Conservation (phyloP, 106 monocot genomes). For the Phalaenopsis aphrodite region DNA sequence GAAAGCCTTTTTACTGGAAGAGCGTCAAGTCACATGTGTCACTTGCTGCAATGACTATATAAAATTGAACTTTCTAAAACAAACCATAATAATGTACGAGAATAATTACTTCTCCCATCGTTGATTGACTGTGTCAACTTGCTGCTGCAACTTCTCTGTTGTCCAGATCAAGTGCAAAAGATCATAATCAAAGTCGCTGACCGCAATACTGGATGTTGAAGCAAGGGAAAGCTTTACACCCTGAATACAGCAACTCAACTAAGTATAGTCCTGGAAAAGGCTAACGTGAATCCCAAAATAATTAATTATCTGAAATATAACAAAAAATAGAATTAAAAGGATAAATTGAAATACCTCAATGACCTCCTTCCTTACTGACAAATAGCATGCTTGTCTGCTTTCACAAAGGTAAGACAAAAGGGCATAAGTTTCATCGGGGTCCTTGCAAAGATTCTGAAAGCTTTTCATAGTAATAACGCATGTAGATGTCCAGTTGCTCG, state of each 20-base stretch:
- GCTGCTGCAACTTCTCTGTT: conserved; percentile 65
- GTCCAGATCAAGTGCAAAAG: conserved; percentile 74
- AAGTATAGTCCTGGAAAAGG: conserved; percentile 16
- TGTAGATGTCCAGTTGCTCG: conserved; percentile 64
- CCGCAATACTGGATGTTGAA: conserved; percentile 24
- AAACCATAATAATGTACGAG: neutral
- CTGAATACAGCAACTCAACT: conserved; percentile 47
- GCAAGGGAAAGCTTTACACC: conserved; percentile 78
- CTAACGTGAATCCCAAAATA: conserved; percentile 10
- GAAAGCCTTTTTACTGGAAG: neutral
- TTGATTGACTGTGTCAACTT: conserved; percentile 59
- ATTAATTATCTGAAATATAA: neutral
- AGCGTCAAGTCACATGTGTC: neutral
- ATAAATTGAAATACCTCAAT: conserved; percentile 47
- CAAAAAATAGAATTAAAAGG: neutral
- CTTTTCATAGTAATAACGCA: conserved; percentile 68
- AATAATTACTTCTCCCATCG: conserved; percentile 44
- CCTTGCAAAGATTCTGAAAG: conserved; percentile 49
- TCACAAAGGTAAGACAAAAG: conserved; percentile 55
- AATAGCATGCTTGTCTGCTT: conserved; percentile 58
- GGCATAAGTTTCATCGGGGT: conserved; percentile 41
- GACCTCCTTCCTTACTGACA: conserved; percentile 48
- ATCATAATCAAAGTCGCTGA: conserved; percentile 66
- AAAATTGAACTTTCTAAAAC: neutral
- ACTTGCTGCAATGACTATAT: neutral